phyloP scores from a whole-genome alignment of 2,329 filamentous ascomycete genomes.

The Aspergillus phoenicis region DNA sequence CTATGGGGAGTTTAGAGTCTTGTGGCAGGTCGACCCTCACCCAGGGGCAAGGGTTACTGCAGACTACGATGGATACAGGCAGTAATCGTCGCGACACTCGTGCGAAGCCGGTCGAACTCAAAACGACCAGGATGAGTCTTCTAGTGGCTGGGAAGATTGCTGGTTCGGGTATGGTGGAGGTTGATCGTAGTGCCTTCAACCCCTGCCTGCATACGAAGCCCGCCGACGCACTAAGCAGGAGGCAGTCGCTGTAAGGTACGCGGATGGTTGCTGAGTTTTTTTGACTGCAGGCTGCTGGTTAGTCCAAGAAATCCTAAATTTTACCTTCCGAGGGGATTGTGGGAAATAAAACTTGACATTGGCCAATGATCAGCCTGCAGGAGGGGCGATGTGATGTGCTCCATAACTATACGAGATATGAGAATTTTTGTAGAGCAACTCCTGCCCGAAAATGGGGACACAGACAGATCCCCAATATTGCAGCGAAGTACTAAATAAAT shows the following conservation, averaged over 20 bases:
- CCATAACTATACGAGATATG: too few species aligned
- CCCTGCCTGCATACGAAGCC: constrained; percentile 6
- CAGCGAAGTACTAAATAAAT: not conserved
- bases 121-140: constrained; percentile 2
- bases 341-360: not conserved
- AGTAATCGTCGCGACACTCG: constrained; percentile 1
- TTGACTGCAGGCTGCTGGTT: not conserved
- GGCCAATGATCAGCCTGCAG: not conserved
- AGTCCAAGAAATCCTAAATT: not conserved
- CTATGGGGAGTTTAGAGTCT: not conserved
- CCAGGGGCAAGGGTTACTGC: not conserved
- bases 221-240: too few species aligned
- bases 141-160: constrained; percentile 15
- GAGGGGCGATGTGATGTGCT: too few species aligned
- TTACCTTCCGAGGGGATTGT: not conserved
- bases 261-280: not conserved
- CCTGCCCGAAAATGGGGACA: not conserved
- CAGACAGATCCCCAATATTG: not conserved
- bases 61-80: too few species aligned
- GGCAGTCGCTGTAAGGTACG: constrained; percentile 4
- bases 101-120: constrained; percentile 7
- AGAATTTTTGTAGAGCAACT: not conserved
- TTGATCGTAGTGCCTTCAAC: not conserved
- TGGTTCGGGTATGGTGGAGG: constrained; percentile 15
- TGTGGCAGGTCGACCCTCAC: not conserved